These are phyloP conservation scores for Komagataella pastoris DNA, from an alignment of 805 yeast species.

Conservation along the genomic window DNA sequence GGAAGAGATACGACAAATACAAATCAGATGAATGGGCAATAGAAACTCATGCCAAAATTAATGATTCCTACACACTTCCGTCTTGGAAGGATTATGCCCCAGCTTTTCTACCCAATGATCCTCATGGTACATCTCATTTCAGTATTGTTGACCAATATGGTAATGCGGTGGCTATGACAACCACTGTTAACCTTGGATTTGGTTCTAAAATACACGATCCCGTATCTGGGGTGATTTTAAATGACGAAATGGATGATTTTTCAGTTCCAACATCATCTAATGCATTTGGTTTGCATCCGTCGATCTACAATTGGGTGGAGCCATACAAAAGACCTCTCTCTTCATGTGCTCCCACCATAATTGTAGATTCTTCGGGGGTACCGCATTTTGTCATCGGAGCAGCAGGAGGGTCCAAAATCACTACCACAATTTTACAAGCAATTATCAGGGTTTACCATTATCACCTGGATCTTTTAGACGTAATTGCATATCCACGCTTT, in stretches of 20 bases:
- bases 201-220: constrained; percentile 80
- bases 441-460: constrained; percentile 53
- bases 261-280: constrained; percentile 58
- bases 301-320: constrained; percentile 60
- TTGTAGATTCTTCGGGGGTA: constrained; percentile 26
- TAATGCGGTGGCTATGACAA: constrained; percentile 78
- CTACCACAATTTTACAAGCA: constrained; percentile 75
- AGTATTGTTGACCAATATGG: constrained; percentile 62
- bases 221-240: constrained; percentile 68
- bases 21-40: constrained; percentile 45
- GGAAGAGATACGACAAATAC: constrained; percentile 26
- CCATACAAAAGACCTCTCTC: constrained; percentile 79
- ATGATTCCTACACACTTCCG: constrained; percentile 39
- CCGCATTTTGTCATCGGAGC: constrained; percentile 75
- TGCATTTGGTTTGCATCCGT: constrained; percentile 73
- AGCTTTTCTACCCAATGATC: constrained; percentile 60
- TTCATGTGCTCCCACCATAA: constrained; percentile 67
- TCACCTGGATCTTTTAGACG: constrained; percentile 43
- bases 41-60: constrained; percentile 32
- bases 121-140: constrained; percentile 86
- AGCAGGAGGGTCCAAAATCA: constrained; percentile 86
- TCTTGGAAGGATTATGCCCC: constrained; percentile 72
- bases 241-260: constrained; percentile 93
- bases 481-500: constrained; percentile 67
- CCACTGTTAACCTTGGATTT: constrained; percentile 74